Evolutionary conservation across 192 early-diverging fungal species (phyloP).

Genomic region (Funneliformis mosseae): DNA sequence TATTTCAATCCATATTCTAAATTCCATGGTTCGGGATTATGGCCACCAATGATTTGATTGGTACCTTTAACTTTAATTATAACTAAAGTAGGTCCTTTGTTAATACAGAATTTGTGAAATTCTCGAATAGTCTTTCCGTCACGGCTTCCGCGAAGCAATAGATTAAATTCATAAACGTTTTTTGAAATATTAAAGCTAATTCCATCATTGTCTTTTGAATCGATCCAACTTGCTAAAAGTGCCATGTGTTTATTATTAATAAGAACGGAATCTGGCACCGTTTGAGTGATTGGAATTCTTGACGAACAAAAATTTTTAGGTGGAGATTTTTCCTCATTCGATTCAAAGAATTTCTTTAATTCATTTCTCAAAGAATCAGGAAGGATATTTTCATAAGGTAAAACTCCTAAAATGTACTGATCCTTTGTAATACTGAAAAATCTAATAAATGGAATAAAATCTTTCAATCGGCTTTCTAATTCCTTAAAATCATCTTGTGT

Average conservation of each 20-base stretch:
- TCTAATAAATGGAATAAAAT: slow-evolving; percentile 15
- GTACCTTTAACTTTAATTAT: neutral
- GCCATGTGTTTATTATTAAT: neutral
- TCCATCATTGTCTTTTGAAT: neutral
- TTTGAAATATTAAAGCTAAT: neutral
- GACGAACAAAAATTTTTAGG: neutral
- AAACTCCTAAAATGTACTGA: neutral
- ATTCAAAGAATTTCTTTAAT: neutral
- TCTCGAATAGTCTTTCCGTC: neutral
- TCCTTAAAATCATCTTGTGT: neutral
- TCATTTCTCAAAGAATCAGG: neutral
- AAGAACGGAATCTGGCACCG: neutral
- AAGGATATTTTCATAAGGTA: neutral
- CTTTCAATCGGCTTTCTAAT: neutral
- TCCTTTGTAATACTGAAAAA: neutral
- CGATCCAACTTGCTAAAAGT: slow-evolving; percentile 7
- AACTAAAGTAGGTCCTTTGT: neutral
- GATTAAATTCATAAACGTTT: neutral
- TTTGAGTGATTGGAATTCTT: neutral
- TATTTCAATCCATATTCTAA: neutral
- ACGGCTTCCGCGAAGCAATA: neutral
- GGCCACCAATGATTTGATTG: slow-evolving; percentile 10
- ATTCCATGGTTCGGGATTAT: slow-evolving; percentile 1
- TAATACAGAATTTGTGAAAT: neutral
- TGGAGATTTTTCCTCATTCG: neutral